Base-by-base conservation (phyloP, 2,329 filamentous ascomycete genomes). In the Diaporthe velutina region DNA sequence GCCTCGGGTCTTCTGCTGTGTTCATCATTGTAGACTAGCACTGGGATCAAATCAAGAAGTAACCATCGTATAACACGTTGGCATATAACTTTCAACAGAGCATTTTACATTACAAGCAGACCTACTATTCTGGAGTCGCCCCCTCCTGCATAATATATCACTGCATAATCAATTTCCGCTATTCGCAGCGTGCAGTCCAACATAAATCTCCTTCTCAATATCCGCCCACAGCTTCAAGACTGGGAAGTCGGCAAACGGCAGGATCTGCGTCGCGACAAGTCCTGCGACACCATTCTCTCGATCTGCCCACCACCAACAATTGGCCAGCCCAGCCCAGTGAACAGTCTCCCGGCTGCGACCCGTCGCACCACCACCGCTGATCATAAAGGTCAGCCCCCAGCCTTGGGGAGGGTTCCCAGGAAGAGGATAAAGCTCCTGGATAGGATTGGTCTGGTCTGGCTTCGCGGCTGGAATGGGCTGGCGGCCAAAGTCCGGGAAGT, bases 251-350 rank as follows among this genome's bases (percentile, higher is more conserved):
- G 70, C 83, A 79, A 87, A 87, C 0, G 87, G 86, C 77, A 89
- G 64, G 38, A 88, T 84, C 79, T 89, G 87, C 40, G 83, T 82
- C 58, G 81, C 83, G 8, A 88, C 79, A 13, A 88, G 83, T 1
- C 86, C 87, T 0, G 85, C 89, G 74, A 91, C 82, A 1, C 88
- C 90, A 76, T 86, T 88, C 80, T 90, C 88, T 15, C 89, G 82
- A 81, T 92, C 90, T 54, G 83, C 83, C 89, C 89, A 92, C 89
- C 89, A 92, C 79, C 84, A 91, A 55, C 87, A 78, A 79, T 92
- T 92, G 9, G 88, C 79, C 48, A 92, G 77, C 0, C 90, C 90
- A 12, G 87, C 86, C 90, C 90, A 91, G 79, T 84, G 86, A 1
- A 77, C 86, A 0, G 88, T 90, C 28, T 83, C 83, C 8, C 75